Evolutionary conservation across 140 eudicot species (phyloP), one percentile per base, ranked within the genome.

Genomic region (Erigeron philadelphicus): DNA sequence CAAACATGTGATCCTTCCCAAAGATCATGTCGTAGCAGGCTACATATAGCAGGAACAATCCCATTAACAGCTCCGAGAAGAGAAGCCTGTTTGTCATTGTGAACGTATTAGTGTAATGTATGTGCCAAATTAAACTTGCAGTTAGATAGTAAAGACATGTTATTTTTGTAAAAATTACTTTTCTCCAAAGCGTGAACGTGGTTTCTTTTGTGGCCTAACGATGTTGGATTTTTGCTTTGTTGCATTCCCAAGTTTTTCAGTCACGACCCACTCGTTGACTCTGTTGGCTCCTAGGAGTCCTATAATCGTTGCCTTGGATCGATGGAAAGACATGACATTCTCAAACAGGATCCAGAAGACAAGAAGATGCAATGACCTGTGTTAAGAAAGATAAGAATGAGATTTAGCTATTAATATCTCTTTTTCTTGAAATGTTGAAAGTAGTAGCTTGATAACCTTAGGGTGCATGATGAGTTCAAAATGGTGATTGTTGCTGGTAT

Each of bases 301-400:
- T 40, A 90, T 87, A 1, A 90, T 81, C 46, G 97, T 81, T 61
- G 95, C 97, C 74, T 90, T 90, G 40, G 95, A 74, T 58, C 93
- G 87, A 70, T 90, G 97, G 12, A 90, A 82, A 10, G 97, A 87
- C 97, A 90, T 87, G 43, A 90, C 97, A 23, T 90, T 90, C 76
- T 90, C 97, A 70, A 90, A 90, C 73, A 90, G 73, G 74, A 90
- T 90, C 97, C 97, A 90, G 59, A 90, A 84, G 11, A 87, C 90
- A 38, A 90, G 88, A 63, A 90, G 87, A 66, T 90, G 97, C 15
- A 81, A 21, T 47, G 97, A 90, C 76, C 95, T 90, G 83, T 55
- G 44, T 23, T 59, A 69, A 66, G n/a, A 59, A 74, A 41, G 38
- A 31, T 31, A 0, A 31, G 71, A 53, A 63, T 12, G 11, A 45